phyloP scores from a whole-genome alignment of 2,329 filamentous ascomycete species.

The Phyllosticta citrichinensis region DNA sequence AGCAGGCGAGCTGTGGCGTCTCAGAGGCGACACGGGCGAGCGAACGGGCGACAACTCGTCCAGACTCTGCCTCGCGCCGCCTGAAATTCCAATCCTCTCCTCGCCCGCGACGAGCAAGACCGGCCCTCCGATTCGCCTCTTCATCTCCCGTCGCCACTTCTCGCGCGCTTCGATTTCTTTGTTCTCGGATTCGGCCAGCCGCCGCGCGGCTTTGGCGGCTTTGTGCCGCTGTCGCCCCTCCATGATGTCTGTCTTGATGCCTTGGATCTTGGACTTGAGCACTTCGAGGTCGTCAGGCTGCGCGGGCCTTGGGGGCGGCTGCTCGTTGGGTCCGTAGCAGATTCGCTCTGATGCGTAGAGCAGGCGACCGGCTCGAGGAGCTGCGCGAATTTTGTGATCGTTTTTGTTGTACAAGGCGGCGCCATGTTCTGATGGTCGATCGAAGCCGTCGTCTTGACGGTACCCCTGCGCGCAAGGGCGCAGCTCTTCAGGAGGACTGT shows the following conservation, averaged over 20 bases:
- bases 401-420: too few relatives aligned
- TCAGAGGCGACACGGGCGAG: not conserved
- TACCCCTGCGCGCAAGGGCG: not conserved
- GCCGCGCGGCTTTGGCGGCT: not conserved
- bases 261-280: not conserved
- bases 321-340: not conserved
- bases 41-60: not conserved
- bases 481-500: not conserved
- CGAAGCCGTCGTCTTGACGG: not conserved
- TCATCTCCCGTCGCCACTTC: not conserved
- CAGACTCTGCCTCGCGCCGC: not conserved
- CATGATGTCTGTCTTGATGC: not conserved
- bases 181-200: not conserved
- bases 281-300: not conserved
- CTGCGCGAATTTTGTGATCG: not conserved
- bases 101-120: not conserved
- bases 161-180: not conserved
- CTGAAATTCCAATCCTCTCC: not conserved
- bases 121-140: not conserved
- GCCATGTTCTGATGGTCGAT: not conserved
- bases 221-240: not conserved
- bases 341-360: not conserved
- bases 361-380: not conserved
- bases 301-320: not conserved
- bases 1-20: not conserved